A percentile compares a stretch with the other conserved stretches of the same genome.
These are phyloP conservation scores for Euphorbia schlechtendalii DNA, from an alignment of 441 rosid genomes.

Conservation along the genomic window DNA sequence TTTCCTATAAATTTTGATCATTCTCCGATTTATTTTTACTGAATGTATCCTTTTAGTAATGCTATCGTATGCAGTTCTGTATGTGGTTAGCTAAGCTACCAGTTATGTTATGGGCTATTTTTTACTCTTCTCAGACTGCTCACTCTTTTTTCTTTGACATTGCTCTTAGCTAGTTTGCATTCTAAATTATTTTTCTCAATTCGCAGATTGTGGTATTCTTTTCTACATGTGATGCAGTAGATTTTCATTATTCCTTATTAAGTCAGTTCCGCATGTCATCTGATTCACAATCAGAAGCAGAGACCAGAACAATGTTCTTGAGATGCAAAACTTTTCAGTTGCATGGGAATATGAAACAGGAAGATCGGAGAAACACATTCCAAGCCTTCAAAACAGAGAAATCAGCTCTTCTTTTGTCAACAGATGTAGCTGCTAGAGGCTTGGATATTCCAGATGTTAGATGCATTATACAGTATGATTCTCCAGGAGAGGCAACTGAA, in stretches of 20 bases:
- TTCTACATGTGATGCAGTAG: slow-evolving; percentile 95
- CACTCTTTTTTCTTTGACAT: too few species aligned
- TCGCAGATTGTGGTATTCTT: slow-evolving; percentile 90
- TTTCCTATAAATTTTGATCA: too few species aligned
- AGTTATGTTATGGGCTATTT: too few species aligned
- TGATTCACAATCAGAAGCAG: slow-evolving; percentile 33
- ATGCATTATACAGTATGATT: slow-evolving; percentile 93
- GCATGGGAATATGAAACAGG: slow-evolving; percentile 96
- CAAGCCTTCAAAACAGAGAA: slow-evolving; percentile 73
- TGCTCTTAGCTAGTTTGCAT: slow-evolving; percentile 5
- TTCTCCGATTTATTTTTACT: not conserved
- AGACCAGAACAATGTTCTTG: slow-evolving; percentile 45
- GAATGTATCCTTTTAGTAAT: not conserved
- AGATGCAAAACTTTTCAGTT: slow-evolving; percentile 64
- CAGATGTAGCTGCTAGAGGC: slow-evolving; percentile 94
- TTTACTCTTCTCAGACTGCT: not conserved
- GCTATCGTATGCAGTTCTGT: not conserved
- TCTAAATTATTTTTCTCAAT: slow-evolving; percentile 21
- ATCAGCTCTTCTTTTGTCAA: slow-evolving; percentile 71
- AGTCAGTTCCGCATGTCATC: slow-evolving; percentile 67
- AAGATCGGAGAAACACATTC: slow-evolving; percentile 73
- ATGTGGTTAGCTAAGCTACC: not conserved
- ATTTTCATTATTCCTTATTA: slow-evolving; percentile 75
- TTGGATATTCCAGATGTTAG: slow-evolving; percentile 84
- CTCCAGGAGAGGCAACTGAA: slow-evolving; percentile 98